Conservation (phyloP, 768 basidiomycete species). For the Lactarius hatsudake region DNA sequence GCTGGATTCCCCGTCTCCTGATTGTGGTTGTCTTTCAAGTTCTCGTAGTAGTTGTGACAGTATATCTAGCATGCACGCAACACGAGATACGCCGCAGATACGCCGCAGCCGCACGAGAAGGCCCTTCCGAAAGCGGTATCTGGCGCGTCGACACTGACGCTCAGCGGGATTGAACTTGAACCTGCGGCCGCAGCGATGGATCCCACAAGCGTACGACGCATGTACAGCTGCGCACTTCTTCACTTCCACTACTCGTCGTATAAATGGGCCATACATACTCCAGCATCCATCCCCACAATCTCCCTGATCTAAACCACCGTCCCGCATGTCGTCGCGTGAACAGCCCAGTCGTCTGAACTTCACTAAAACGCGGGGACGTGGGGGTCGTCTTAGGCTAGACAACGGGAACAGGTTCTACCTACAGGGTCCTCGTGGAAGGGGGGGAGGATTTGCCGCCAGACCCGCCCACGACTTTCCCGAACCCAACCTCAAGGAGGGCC, state of each 20-base stretch:
- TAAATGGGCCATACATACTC: neutral
- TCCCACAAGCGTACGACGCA: neutral
- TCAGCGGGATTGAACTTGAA: neutral
- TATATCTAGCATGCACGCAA: no score
- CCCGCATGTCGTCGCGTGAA: neutral
- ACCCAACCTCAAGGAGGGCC: slow-evolving; percentile 14
- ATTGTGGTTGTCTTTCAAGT: no score
- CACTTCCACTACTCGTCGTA: neutral
- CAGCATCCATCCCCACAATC: no score
- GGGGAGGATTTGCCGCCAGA: neutral
- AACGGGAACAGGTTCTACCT: slow-evolving; percentile 7
- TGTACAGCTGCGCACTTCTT: neutral
- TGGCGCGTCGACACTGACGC: no score
- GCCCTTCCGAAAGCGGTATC: no score
- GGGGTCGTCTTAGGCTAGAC: slow-evolving; percentile 1
- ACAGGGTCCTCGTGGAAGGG: neutral
- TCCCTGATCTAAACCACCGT: no score
- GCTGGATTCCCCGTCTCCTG: no score
- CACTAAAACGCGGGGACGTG: neutral
- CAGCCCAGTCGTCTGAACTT: neutral
- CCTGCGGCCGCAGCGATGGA: neutral
- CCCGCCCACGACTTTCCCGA: neutral
- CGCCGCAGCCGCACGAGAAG: no score
- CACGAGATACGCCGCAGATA: no score
- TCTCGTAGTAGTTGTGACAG: no score